Evolutionary conservation across 2,329 filamentous ascomycete species (phyloP).

Genomic region (Raffaelea albimanens): DNA sequence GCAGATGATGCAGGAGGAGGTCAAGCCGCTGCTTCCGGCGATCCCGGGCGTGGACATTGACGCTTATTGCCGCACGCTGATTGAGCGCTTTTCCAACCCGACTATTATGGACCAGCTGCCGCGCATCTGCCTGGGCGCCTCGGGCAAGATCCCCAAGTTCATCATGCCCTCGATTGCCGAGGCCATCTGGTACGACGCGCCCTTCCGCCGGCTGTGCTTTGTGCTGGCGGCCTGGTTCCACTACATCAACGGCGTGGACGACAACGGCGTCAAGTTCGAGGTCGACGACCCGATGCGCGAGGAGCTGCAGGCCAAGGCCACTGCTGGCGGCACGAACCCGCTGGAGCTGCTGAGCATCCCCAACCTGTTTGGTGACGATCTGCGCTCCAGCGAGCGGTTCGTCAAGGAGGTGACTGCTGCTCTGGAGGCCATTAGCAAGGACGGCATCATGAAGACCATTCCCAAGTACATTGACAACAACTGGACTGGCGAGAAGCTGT

Average conservation of each 20-base stretch:
- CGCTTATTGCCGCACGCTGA: constrained; percentile 40
- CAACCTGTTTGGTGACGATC: constrained; percentile 40
- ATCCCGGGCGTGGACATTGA: constrained; percentile 42
- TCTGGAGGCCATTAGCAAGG: constrained; percentile 34
- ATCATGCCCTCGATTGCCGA: constrained; percentile 38
- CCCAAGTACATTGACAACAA: constrained; percentile 33
- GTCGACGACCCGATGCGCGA: constrained; percentile 40
- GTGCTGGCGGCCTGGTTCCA: constrained; percentile 40
- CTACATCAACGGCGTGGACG: constrained; percentile 40
- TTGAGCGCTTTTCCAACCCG: constrained; percentile 46
- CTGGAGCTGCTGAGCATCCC: constrained; percentile 32
- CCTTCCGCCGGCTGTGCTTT: constrained; percentile 38
- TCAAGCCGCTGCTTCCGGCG: constrained; percentile 40
- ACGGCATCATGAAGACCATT: constrained; percentile 39
- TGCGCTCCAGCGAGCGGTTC: constrained; percentile 38
- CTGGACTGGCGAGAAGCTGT: background rate
- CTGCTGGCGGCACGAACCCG: constrained; percentile 31
- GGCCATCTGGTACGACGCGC: constrained; percentile 33
- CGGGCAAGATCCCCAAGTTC: constrained; percentile 44
- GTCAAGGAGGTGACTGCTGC: constrained; percentile 34
- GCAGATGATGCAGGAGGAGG: constrained; percentile 47
- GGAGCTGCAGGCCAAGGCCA: constrained; percentile 34
- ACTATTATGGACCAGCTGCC: constrained; percentile 46
- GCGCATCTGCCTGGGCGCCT: constrained; percentile 40
- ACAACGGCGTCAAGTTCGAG: constrained; percentile 30